phyloP scores from a whole-genome alignment of 2,329 filamentous ascomycete genomes.

The Monilinia fructigena region DNA sequence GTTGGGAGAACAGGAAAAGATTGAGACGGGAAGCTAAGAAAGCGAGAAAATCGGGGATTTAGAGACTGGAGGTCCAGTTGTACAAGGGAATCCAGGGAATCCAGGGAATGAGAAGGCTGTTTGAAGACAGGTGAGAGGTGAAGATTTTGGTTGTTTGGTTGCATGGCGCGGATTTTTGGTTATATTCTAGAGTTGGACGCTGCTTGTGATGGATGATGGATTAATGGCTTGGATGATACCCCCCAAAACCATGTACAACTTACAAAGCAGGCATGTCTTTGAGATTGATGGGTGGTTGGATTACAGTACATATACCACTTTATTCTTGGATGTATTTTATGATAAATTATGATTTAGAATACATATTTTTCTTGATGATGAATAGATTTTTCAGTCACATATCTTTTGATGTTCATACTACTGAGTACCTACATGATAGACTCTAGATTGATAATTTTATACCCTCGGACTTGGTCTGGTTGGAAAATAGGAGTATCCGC shows the following conservation, averaged over 20 bases:
- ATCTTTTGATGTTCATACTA: too few species aligned
- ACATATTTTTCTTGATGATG: too few species aligned
- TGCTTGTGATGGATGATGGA: neutral
- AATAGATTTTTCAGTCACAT: too few species aligned
- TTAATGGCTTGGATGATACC: neutral
- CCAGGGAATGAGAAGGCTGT: conserved; percentile 9
- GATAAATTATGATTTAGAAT: too few species aligned
- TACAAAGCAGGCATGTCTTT: neutral
- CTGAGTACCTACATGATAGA: too few species aligned
- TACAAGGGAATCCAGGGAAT: neutral
- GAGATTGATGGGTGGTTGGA: neutral
- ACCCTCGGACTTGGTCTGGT: too few species aligned
- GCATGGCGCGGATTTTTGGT: neutral
- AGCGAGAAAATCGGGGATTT: conserved; percentile 23
- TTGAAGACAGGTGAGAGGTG: neutral
- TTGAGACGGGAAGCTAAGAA: conserved; percentile 29
- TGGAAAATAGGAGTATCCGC: too few species aligned
- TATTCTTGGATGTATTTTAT: neutral
- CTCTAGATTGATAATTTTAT: too few species aligned
- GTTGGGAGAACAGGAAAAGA: conserved; percentile 31
- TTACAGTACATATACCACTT: neutral
- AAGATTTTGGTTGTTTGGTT: neutral
- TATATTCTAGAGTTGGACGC: neutral
- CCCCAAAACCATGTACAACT: neutral
- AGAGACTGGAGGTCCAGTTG: conserved; percentile 14